phyloP scores from a whole-genome alignment of 2,329 filamentous ascomycete genomes.

The Aschersonia sp. region DNA sequence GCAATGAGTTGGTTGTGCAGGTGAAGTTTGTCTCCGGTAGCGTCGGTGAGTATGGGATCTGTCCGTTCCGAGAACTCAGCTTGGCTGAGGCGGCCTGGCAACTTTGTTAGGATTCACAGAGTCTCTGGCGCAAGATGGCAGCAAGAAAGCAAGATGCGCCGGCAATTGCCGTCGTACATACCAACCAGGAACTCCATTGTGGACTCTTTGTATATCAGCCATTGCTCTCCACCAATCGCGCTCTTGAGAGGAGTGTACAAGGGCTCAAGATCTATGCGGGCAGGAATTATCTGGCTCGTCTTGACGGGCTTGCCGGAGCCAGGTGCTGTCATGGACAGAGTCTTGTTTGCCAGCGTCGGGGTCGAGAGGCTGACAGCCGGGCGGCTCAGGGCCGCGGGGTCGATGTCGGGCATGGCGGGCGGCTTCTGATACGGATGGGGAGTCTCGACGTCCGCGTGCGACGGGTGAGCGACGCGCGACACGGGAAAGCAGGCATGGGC shows the following conservation, averaged over 20 bases:
- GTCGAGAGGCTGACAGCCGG: constrained; percentile 42
- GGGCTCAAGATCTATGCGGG: constrained; percentile 53
- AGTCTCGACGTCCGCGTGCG: constrained; percentile 27
- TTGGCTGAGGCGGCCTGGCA: constrained; percentile 46
- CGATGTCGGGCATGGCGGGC: constrained; percentile 49
- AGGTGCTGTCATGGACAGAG: constrained; percentile 37
- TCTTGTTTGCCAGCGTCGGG: constrained; percentile 41
- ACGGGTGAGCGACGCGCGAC: constrained; percentile 28
- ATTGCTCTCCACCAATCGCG: constrained; percentile 45
- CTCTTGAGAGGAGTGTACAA: constrained; percentile 47
- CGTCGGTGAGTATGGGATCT: constrained; percentile 42
- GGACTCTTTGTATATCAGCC: constrained; percentile 49
- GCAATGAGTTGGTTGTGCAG: constrained; percentile 54
- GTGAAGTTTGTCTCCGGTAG: constrained; percentile 44
- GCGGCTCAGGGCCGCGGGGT: constrained; percentile 53
- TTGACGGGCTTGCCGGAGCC: constrained; percentile 37
- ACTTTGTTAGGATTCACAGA: no score
- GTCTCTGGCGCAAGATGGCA: no score
- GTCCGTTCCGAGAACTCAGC: constrained; percentile 42
- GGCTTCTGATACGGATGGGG: constrained; percentile 5
- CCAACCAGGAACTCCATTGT: constrained; percentile 48
- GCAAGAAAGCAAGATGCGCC: no score
- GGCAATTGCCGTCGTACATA: constrained; percentile 14
- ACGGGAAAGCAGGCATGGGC: constrained; percentile 27
- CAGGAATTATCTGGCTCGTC: constrained; percentile 46